phyloP scores from a whole-genome alignment of 2,329 filamentous ascomycete genomes.

The Teratosphaeriaceae sp. region DNA sequence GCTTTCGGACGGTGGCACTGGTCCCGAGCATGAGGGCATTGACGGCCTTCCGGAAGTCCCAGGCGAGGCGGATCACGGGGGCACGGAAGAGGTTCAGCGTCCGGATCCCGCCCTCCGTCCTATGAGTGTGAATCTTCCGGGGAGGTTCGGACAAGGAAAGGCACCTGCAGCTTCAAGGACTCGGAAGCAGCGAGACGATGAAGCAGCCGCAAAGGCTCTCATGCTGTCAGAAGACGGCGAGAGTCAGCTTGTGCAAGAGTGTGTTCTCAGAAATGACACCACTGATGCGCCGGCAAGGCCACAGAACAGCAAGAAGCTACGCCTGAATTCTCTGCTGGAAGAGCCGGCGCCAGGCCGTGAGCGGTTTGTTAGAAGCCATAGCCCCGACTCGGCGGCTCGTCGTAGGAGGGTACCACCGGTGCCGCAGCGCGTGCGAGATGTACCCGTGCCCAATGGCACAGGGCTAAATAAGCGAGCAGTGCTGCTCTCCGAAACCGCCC shows the following conservation, averaged over 20 bases:
- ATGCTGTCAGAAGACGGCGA: conserved; percentile 27
- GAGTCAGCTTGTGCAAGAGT: conserved; percentile 6
- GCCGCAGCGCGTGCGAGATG: not conserved
- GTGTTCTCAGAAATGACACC: not conserved
- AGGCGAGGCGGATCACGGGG: not conserved
- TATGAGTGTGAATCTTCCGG: conserved; percentile 18
- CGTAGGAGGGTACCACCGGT: not conserved
- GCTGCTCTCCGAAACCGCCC: too few species aligned
- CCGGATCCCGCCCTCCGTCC: conserved; percentile 10
- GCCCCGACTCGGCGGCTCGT: not conserved
- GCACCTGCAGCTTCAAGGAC: not conserved
- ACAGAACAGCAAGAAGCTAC: conserved; percentile 7
- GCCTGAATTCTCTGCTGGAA: conserved; percentile 20
- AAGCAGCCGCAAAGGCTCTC: conserved; percentile 13
- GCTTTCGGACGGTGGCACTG: conserved; percentile 16
- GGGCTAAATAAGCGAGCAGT: too few species aligned
- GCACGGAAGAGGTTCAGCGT: not conserved
- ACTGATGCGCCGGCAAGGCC: not conserved
- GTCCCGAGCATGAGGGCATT: not conserved
- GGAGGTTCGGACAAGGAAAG: not conserved
- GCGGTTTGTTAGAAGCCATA: conserved; percentile 6
- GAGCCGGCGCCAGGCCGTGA: conserved; percentile 11
- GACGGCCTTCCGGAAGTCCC: too few species aligned
- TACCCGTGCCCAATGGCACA: not conserved
- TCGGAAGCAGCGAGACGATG: conserved; percentile 8